Percentiles rank a stretch among this genome's conserved stretches.
Conservation (phyloP, 2,329 filamentous ascomycete genomes). For the Beauveria medogensis region DNA sequence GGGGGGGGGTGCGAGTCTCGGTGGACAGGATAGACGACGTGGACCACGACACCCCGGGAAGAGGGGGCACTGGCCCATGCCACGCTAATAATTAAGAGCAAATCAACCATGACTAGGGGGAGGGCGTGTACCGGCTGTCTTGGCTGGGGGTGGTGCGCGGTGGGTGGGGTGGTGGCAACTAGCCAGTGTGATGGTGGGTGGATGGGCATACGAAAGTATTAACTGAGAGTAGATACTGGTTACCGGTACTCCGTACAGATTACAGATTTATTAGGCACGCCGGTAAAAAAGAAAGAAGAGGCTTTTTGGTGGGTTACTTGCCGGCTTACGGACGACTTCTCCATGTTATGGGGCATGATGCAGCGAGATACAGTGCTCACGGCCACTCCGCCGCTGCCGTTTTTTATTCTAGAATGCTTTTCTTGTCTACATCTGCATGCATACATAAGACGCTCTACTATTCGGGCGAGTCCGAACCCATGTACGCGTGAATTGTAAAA, state of each 20-base stretch:
- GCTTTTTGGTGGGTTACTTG: not conserved
- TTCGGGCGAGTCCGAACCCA: not conserved
- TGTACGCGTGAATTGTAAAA: not conserved
- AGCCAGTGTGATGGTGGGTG: not conserved
- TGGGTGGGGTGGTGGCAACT: not conserved
- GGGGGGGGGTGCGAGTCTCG: not conserved
- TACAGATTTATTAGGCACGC: not conserved
- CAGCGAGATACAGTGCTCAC: not conserved
- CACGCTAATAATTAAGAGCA: not conserved
- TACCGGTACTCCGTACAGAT: too few relatives aligned
- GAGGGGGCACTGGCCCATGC: slow-evolving; percentile 4
- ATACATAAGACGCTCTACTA: not conserved
- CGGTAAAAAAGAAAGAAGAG: not conserved
- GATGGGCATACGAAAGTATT: not conserved
- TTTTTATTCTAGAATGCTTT: not conserved
- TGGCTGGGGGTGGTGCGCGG: not conserved
- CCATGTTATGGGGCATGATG: not conserved
- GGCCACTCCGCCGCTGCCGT: not conserved
- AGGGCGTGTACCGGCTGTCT: not conserved
- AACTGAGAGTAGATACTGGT: too few relatives aligned
- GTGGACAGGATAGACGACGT: not conserved
- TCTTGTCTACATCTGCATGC: not conserved
- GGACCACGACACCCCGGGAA: slow-evolving; percentile 3
- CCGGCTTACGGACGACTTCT: not conserved
- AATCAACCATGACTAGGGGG: slow-evolving; percentile 1